These are phyloP conservation scores for Sungouiozyma ichnusensis DNA, from an alignment of 805 yeast species.

Conservation along the genomic window DNA sequence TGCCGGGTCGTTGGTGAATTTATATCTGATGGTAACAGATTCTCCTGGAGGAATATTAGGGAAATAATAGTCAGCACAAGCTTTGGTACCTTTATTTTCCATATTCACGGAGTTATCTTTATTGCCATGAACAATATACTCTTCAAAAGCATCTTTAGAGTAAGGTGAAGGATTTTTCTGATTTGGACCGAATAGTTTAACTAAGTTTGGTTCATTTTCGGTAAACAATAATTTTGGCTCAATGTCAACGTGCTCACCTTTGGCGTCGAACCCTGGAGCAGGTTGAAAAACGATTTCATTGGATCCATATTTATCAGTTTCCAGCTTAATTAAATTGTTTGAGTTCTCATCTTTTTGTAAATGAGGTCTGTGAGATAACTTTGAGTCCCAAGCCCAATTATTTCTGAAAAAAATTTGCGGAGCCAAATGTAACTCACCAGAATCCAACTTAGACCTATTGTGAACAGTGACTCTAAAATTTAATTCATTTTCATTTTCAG, in stretches of 20 bases:
- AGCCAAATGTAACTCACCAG: conserved; percentile 80
- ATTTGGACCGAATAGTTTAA: conserved; percentile 47
- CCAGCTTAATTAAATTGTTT: conserved; percentile 43
- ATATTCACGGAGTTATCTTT: conserved; percentile 59
- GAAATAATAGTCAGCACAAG: conserved; percentile 75
- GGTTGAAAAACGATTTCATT: conserved; percentile 66
- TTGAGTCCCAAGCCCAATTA: conserved; percentile 74
- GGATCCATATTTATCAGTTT: conserved; percentile 60
- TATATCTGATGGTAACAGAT: conserved; percentile 75
- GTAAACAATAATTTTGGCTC: conserved; percentile 71
- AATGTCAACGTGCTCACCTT: conserved; percentile 38
- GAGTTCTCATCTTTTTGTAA: conserved; percentile 30
- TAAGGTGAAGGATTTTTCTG: conserved; percentile 43
- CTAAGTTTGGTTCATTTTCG: conserved; percentile 73
- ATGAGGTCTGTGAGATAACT: conserved; percentile 40
- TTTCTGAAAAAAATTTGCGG: conserved; percentile 82
- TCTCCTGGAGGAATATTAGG: conserved; percentile 79
- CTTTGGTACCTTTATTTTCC: conserved; percentile 62
- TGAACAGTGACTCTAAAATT: conserved; percentile 80
- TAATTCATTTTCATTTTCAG: conserved; percentile 68
- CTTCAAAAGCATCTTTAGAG: conserved; percentile 86
- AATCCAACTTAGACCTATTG: conserved; percentile 58
- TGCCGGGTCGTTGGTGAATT: conserved; percentile 36
- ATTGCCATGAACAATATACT: conserved; percentile 50
- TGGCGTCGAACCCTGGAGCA: conserved; percentile 49